phyloP scores from a whole-genome alignment of 164 flowering plant species.

The Tetracentron sinense region DNA sequence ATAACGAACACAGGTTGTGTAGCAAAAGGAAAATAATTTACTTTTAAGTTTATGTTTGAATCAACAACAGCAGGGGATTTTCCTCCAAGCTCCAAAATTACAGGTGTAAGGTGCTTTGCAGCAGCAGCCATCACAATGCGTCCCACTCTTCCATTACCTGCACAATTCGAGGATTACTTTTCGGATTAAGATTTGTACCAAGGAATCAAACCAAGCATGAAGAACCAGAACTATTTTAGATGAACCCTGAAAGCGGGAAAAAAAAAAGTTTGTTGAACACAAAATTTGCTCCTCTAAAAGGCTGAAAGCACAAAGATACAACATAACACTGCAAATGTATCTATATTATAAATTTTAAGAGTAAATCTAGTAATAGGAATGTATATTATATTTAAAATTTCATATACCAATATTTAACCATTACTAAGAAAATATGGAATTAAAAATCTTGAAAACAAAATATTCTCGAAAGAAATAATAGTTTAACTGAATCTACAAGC shows the following conservation, averaged over 20 bases:
- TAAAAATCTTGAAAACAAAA: no score
- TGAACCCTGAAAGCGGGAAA: background rate
- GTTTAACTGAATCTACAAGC: no score
- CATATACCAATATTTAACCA: no score
- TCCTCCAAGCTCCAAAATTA: constrained; percentile 92
- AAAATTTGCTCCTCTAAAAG: background rate
- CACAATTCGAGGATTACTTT: constrained; percentile 15
- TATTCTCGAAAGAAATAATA: no score
- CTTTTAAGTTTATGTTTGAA: constrained; percentile 58
- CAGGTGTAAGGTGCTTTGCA: constrained; percentile 96
- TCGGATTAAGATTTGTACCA: background rate
- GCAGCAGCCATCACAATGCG: constrained; percentile 88
- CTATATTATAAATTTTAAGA: no score
- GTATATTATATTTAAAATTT: no score
- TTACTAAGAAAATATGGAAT: no score
- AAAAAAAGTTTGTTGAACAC: background rate
- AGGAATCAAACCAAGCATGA: background rate
- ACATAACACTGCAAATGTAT: background rate
- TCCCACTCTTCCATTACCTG: constrained; percentile 79
- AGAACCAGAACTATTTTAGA: background rate
- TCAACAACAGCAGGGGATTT: constrained; percentile 88
- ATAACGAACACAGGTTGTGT: background rate
- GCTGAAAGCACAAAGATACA: background rate
- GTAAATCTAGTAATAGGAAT: no score
- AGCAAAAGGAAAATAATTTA: constrained; percentile 21